Evolutionary conservation across 169 alveolate species (phyloP), one percentile per base, ranked within the genome.

Genomic region (Amoebophrya sp.): DNA sequence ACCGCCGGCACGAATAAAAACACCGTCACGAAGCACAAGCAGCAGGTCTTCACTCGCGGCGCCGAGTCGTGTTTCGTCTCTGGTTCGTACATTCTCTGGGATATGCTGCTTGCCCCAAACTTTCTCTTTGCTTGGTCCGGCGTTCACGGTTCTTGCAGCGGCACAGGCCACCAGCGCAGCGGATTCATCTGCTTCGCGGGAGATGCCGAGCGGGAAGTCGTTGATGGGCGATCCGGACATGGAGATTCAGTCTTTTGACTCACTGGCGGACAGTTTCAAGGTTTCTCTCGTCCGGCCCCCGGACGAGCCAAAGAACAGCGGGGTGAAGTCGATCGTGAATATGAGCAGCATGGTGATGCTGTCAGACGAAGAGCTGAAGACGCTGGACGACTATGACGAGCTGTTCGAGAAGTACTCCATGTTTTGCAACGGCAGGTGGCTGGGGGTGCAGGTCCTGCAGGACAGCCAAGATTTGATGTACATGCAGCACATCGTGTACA

Each of bases 341-440:
- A 66, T 66, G 83, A 12, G 35, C 35, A 12, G 35, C 35, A 66
- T 66, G 83, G 83, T 66, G 38, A 66, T 66, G 83, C 35, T 66
- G 35, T 18, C 29, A 2, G 83, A 66, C 32, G 83, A 18, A 25
- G 83, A 66, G 35, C 29, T 66, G 38, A 7, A 66, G 18, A n/a
- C 35, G 12, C 32, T 66, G 29, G 83, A 66, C 83, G 83, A 66
- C 66, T 47, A 47, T 47, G 66, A 47, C 66, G 66, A 47, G 66
- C 18, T 47, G 66, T 77, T 91, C 35, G 91, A 91, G 77, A 83
- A 91, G 88, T 91, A 91, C 88, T 77, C 90, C n/a, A 77, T 91
- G 90, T 91, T 91, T 77, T 83, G 90, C 93, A 91, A 91, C 40
- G 93, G 93, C 40, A 40, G 93, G 91, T 77, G 93, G 93, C 53